A percentile compares a stretch with the other conserved stretches of the same genome.
These are phyloP conservation scores for Parietichytrium sp. DNA, from an alignment of 108 stramenopile genomes.

Conservation along the genomic window DNA sequence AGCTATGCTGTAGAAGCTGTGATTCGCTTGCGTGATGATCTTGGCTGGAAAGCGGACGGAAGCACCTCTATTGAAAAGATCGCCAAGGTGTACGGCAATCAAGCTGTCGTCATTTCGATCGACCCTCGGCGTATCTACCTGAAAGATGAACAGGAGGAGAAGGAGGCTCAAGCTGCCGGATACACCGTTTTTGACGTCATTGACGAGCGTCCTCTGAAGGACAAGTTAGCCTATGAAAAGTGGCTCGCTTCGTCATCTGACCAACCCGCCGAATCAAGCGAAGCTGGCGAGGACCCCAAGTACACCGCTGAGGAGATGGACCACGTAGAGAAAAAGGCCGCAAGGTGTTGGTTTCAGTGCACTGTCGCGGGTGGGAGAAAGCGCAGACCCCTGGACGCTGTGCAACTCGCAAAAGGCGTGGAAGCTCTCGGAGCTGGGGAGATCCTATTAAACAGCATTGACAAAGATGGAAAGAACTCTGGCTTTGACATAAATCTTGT, in stretches of 20 bases:
- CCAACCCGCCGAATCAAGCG: conserved; percentile 2
- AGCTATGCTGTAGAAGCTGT: conserved; percentile 91
- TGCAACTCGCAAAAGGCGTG: conserved; percentile 75
- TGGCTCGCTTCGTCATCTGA: neutral
- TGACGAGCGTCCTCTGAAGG: conserved; percentile 53
- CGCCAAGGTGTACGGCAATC: conserved; percentile 84
- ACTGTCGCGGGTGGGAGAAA: conserved; percentile 95
- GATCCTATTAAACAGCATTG: conserved; percentile 97
- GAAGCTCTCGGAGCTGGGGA: conserved; percentile 93
- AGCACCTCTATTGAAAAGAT: conserved; percentile 86
- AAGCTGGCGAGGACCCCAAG: conserved; percentile 12
- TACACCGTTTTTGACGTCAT: conserved; percentile 64
- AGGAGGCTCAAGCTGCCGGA: neutral
- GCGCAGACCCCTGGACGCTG: conserved; percentile 83
- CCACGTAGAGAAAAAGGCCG: neutral
- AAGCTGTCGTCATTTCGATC: conserved; percentile 96
- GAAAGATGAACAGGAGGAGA: conserved; percentile 55
- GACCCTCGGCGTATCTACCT: conserved; percentile 94
- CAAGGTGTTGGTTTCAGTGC: conserved; percentile 93
- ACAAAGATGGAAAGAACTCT: conserved; percentile 94
- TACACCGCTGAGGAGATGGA: conserved; percentile 19
- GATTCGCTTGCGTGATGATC: conserved; percentile 53
- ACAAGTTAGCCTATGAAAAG: neutral
- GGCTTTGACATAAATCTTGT: conserved; percentile 89
- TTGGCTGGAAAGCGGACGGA: conserved; percentile 58